phyloP scores from a whole-genome alignment of 148 eudicot genomes.

The Polygonum aviculare region DNA sequence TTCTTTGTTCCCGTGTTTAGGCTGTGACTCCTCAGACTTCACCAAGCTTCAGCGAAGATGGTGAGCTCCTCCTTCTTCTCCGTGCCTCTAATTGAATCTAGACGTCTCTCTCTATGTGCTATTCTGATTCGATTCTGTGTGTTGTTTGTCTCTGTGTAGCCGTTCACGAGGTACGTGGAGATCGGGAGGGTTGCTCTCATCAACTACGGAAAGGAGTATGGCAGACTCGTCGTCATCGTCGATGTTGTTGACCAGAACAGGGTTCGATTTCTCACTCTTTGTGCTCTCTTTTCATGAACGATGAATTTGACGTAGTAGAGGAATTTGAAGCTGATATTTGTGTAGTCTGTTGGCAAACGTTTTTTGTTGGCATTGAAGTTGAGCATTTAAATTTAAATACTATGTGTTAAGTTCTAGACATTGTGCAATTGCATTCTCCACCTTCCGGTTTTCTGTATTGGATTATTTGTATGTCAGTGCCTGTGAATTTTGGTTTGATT shows the following conservation, averaged over 20 bases:
- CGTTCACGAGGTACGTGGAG: slow-evolving; percentile 13
- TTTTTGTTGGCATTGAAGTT: background rate
- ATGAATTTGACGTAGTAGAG: background rate
- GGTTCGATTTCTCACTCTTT: slow-evolving; percentile 13
- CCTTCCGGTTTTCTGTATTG: background rate
- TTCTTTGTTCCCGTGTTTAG: background rate
- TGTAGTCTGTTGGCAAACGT: background rate
- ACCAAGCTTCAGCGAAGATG: slow-evolving; percentile 6
- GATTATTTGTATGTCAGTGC: background rate
- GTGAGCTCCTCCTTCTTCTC: background rate
- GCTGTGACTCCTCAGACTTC: background rate
- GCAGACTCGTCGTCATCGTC: slow-evolving; percentile 11
- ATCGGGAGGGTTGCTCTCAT: slow-evolving; percentile 11
- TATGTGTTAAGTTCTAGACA: background rate
- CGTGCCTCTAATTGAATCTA: background rate
- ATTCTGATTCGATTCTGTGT: background rate
- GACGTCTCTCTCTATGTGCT: background rate
- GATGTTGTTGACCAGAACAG: slow-evolving; percentile 14
- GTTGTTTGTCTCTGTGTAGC: background rate
- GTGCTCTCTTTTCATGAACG: background rate
- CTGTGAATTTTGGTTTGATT: background rate
- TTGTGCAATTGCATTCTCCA: background rate
- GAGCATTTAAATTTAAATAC: background rate
- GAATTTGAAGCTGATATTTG: background rate
- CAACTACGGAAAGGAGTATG: slow-evolving; percentile 14